Evolutionary conservation across 495 filamentous ascomycete species (phyloP).

Genomic region (Penicillium subrubescens): DNA sequence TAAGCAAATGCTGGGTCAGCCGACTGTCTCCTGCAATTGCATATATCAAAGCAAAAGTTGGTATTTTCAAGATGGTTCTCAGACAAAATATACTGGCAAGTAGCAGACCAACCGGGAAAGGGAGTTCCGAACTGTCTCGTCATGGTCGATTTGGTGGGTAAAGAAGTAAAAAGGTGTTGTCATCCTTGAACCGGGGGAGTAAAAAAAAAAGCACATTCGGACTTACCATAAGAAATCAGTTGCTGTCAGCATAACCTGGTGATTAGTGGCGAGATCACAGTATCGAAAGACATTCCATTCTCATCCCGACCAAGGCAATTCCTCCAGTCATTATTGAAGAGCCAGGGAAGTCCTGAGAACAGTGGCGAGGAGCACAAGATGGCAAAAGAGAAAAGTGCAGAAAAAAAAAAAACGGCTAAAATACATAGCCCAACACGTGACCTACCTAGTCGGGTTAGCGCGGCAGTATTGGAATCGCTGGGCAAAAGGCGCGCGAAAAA

Average conservation of each 20-base stretch:
- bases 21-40: constrained; percentile 13
- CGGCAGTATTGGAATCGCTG: constrained; percentile 19
- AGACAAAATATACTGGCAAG: constrained; percentile 98
- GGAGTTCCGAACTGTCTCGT: constrained; percentile 73
- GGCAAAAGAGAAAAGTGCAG: constrained; percentile 20
- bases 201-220: constrained; percentile 16
- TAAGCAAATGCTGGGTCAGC: constrained; percentile 20
- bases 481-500: constrained; percentile 9
- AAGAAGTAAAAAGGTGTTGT: constrained; percentile 85
- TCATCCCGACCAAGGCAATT: constrained; percentile 9
- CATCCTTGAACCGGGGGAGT: constrained; percentile 66
- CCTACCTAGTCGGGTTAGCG: constrained; percentile 29
- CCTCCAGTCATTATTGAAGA: constrained; percentile 1
- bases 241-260: constrained; percentile 12
- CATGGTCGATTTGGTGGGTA: constrained; percentile 94
- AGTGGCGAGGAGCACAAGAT: constrained; percentile 15
- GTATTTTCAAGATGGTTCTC: constrained; percentile 46
- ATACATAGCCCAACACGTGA: constrained; percentile 33
- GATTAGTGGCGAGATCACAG: constrained; percentile 24
- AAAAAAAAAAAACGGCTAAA: constrained; percentile 32
- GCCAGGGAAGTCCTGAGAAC: background rate
- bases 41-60: constrained; percentile 1
- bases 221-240: constrained; percentile 32
- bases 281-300: constrained; percentile 13
- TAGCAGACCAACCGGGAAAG: constrained; percentile 79